Evolutionary conservation across 805 yeast genomes (phyloP).

Genomic region (Kodamaea kaohsiungensis): DNA sequence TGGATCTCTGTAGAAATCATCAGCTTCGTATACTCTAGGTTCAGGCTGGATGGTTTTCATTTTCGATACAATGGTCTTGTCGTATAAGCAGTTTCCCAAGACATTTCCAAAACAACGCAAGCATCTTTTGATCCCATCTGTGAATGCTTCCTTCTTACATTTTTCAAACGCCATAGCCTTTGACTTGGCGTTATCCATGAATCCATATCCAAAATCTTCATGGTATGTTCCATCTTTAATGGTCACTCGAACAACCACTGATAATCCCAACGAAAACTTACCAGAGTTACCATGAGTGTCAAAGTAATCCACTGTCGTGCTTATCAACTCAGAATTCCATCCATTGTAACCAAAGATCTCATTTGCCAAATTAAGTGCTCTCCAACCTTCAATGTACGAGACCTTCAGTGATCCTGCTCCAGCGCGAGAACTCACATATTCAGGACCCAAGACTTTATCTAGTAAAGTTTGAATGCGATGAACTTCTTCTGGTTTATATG

Average conservation of each 20-base stretch:
- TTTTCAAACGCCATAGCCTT: slow-evolving; percentile 76
- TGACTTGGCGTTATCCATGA: slow-evolving; percentile 65
- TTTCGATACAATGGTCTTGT: slow-evolving; percentile 50
- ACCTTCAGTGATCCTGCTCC: slow-evolving; percentile 73
- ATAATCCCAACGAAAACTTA: slow-evolving; percentile 62
- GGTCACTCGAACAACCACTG: slow-evolving; percentile 69
- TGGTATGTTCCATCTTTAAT: slow-evolving; percentile 81
- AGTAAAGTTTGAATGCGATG: slow-evolving; percentile 33
- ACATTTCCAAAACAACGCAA: slow-evolving; percentile 79
- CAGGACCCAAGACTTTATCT: slow-evolving; percentile 63
- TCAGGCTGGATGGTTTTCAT: slow-evolving; percentile 41
- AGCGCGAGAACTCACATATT: slow-evolving; percentile 71
- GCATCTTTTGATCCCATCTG: slow-evolving; percentile 79
- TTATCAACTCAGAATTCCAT: slow-evolving; percentile 73
- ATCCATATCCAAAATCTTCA: slow-evolving; percentile 77
- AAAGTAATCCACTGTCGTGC: slow-evolving; percentile 65
- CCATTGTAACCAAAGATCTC: slow-evolving; percentile 83
- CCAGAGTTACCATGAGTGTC: slow-evolving; percentile 60
- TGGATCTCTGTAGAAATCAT: slow-evolving; percentile 40
- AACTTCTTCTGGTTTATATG: slow-evolving; percentile 36
- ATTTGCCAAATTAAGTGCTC: slow-evolving; percentile 75
- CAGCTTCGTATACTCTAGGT: slow-evolving; percentile 26
- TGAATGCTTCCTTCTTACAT: slow-evolving; percentile 82
- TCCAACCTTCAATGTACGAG: slow-evolving; percentile 82
- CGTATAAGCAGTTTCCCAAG: slow-evolving; percentile 82